Base-by-base conservation (phyloP, 345 rosid genomes). In the Ailanthus altissimus region DNA sequence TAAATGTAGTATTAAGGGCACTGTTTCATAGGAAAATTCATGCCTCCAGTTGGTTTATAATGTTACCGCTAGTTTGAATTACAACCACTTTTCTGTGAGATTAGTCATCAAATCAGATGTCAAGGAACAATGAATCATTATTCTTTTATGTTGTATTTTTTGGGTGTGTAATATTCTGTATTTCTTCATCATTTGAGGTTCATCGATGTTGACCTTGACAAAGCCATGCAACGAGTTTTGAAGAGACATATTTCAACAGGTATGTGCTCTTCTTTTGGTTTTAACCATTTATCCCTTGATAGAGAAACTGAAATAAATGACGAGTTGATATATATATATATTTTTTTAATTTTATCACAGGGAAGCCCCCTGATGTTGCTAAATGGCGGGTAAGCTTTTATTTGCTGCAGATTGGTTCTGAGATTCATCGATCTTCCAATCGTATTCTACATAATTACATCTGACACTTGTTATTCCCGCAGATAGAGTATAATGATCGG, bases 241-340 rank as follows among this genome's bases (percentile, higher is more conserved):
- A 84, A 79, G 59, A 81, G 97, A 79, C 97, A 94, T 81, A 88
- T 96, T 77, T 88, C 93, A 65, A 89, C 97, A 5, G 99, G 97
- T 93, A 73, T 12, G 69, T 12, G 23, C 9, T 45, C 32, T 3
- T 69, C 58, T 18, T 67, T 42, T 38, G 12, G 23, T 79, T 67
- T 58, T 53, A 63, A 61, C 60, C 16, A 13, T 36, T 32, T 13
- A 26, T 64, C 36, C 53, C 15, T 72, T 2, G 38, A 23, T 15
- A 45, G 57, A 26, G 58, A 57, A 71, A 59, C 72, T 16, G 20
- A 61, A 40, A 71, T n/a, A 38, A 50, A 38, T 13, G 13, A 5
- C 1, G 13, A 61, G 45, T 74, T 6, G 58, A 56, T 23, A 13
- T n/a, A n/a, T n/a, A n/a, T n/a, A n/a, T n/a, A n/a, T n/a, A 12